phyloP scores from a whole-genome alignment of 202 grass and related monocot species.

The Schoenoplectus tabernaemontani region DNA sequence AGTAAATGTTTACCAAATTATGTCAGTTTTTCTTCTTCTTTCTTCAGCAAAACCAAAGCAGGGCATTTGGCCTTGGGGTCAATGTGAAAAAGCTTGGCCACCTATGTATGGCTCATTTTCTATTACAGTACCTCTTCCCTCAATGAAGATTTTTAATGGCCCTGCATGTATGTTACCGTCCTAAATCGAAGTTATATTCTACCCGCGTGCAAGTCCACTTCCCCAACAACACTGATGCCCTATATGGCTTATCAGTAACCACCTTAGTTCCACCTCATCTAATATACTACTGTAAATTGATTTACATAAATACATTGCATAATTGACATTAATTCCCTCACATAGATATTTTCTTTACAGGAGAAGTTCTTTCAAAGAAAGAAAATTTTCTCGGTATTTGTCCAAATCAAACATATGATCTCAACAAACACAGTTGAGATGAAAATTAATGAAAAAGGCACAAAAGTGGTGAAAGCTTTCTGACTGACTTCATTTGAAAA shows the following conservation, averaged over 20 bases:
- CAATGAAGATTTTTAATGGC: constrained; percentile 79
- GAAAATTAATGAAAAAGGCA: background rate
- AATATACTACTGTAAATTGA: constrained; percentile 44
- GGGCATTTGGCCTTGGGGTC: constrained; percentile 53
- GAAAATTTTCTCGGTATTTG: background rate
- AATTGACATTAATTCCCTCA: constrained; percentile 3
- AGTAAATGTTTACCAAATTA: constrained; percentile 49
- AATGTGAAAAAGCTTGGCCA: constrained; percentile 84
- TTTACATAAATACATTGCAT: no score
- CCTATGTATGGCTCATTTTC: constrained; percentile 59
- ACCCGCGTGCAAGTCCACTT: constrained; percentile 64
- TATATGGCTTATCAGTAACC: constrained; percentile 77
- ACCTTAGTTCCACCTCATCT: constrained; percentile 81
- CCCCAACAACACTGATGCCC: constrained; percentile 88
- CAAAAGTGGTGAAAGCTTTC: no score
- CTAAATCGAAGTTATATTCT: constrained; percentile 65
- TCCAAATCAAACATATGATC: background rate
- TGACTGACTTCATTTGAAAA: no score
- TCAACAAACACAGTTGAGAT: no score
- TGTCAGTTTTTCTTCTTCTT: constrained; percentile 78
- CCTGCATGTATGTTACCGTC: constrained; percentile 82
- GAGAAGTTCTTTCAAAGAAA: background rate
- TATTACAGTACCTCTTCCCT: constrained; percentile 51
- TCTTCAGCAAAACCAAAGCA: constrained; percentile 66
- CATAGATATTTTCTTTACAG: background rate